Conservation (phyloP, 441 rosid species). For the Euphorbia schlechtendalii region DNA sequence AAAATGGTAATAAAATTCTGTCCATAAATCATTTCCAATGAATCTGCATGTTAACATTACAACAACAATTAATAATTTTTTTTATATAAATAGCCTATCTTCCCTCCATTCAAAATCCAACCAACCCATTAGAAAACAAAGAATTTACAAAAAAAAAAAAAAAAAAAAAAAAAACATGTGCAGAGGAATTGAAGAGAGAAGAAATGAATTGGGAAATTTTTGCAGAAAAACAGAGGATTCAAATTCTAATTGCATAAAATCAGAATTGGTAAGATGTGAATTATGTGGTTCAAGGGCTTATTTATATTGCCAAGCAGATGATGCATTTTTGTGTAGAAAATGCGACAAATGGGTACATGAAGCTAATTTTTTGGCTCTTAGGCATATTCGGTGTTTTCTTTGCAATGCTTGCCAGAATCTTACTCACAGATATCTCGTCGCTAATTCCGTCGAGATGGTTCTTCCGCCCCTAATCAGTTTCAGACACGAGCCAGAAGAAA, state of each 20-base stretch:
- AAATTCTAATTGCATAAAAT: background rate
- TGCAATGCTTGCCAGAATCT: conserved; percentile 54
- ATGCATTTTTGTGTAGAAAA: conserved; percentile 57
- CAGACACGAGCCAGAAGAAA: conserved; percentile 11
- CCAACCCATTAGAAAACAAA: too few species aligned
- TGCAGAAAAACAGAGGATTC: conserved; percentile 12
- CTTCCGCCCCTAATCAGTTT: conserved; percentile 29
- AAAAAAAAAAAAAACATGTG: conserved; percentile 35
- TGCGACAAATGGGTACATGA: conserved; percentile 69
- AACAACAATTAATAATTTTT: background rate
- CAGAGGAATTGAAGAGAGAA: conserved; percentile 31
- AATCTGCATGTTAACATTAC: conserved; percentile 6
- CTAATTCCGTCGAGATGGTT: conserved; percentile 37
- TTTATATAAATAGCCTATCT: conserved; percentile 13
- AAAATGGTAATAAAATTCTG: conserved; percentile 13
- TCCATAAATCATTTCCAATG: background rate
- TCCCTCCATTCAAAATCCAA: conserved; percentile 1
- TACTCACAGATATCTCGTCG: conserved; percentile 52
- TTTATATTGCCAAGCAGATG: conserved; percentile 74
- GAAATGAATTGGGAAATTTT: conserved; percentile 9
- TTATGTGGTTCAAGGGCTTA: conserved; percentile 52
- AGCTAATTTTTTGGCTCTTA: conserved; percentile 72
- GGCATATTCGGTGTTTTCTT: conserved; percentile 67
- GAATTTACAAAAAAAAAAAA: background rate
- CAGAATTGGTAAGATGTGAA: conserved; percentile 37